These are phyloP conservation scores for Exophiala viscosa DNA, from an alignment of 2,329 filamentous ascomycete genomes.

Conservation along the genomic window DNA sequence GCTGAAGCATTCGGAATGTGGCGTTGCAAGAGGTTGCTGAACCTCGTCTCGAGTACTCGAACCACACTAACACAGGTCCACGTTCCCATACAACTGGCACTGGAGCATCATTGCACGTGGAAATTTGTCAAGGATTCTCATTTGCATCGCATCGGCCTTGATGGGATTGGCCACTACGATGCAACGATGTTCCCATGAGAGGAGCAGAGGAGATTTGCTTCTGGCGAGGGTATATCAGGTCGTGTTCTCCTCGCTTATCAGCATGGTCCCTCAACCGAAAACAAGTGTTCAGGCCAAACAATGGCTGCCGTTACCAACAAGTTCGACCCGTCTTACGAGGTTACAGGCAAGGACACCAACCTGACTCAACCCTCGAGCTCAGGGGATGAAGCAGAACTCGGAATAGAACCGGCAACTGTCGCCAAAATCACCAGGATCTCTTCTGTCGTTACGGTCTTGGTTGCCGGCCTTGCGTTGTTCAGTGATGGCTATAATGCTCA, in stretches of 20 bases:
- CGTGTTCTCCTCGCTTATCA: background rate
- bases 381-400: background rate
- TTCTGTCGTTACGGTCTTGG: conserved; percentile 34
- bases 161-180: background rate
- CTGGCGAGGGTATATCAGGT: background rate
- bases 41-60: background rate
- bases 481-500: conserved; percentile 40
- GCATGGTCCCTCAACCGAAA: background rate
- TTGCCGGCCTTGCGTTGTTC: conserved; percentile 38
- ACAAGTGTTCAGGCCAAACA: background rate
- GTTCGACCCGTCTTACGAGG: conserved; percentile 5
- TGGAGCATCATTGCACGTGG: background rate
- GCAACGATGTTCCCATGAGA: background rate
- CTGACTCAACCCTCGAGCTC: background rate
- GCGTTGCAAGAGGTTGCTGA: background rate
- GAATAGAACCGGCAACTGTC: conserved; percentile 6
- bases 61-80: background rate
- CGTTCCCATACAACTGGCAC: background rate
- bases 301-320: conserved; percentile 2
- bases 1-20: background rate
- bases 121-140: background rate
- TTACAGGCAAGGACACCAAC: background rate
- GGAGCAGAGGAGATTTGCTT: background rate
- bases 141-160: background rate
- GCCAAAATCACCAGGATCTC: conserved; percentile 21